Evolutionary conservation across 768 basidiomycete genomes (phyloP).

Genomic region (Lentinula aciculospora): DNA sequence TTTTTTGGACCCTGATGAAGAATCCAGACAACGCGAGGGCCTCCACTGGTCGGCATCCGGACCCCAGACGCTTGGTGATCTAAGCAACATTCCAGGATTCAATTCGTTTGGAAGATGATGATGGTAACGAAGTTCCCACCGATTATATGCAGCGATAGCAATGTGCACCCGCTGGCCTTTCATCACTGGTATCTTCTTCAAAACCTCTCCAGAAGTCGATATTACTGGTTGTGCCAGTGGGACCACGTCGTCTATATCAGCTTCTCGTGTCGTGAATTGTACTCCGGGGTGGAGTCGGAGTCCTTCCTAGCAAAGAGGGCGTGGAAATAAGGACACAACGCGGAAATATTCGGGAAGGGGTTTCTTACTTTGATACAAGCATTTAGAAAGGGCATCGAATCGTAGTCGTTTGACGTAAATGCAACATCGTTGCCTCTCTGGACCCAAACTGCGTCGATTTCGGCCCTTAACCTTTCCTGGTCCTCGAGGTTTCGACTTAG

Average conservation of each 20-base stretch:
- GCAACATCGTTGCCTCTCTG: conserved; percentile 9
- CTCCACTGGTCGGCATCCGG: conserved; percentile 29
- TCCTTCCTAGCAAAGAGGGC: conserved; percentile 18
- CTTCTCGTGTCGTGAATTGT: conserved; percentile 24
- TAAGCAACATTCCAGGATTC: conserved; percentile 15
- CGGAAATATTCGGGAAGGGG: not conserved
- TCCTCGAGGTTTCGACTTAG: conserved; percentile 52
- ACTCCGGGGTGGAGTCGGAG: conserved; percentile 26
- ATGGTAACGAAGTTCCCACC: conserved; percentile 16
- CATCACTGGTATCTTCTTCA: conserved; percentile 26
- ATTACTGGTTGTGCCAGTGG: conserved; percentile 33
- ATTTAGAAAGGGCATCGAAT: conserved; percentile 24
- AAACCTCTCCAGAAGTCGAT: conserved; percentile 25
- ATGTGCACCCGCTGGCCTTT: conserved; percentile 28
- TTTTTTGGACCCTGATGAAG: not conserved
- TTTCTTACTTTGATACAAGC: conserved; percentile 17
- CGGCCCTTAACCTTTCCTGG: conserved; percentile 57
- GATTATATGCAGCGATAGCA: conserved; percentile 31
- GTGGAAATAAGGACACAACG: not conserved
- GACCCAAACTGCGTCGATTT: conserved; percentile 31
- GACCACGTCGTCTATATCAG: conserved; percentile 32
- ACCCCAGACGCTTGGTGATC: conserved; percentile 26
- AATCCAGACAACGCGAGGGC: conserved; percentile 24
- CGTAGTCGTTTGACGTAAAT: conserved; percentile 22
- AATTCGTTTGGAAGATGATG: conserved; percentile 5